A percentile compares a stretch with the other conserved stretches of the same genome.
Evolutionary conservation across 345 rosid species (phyloP).

Genomic region (Hibiscus syriacus): DNA sequence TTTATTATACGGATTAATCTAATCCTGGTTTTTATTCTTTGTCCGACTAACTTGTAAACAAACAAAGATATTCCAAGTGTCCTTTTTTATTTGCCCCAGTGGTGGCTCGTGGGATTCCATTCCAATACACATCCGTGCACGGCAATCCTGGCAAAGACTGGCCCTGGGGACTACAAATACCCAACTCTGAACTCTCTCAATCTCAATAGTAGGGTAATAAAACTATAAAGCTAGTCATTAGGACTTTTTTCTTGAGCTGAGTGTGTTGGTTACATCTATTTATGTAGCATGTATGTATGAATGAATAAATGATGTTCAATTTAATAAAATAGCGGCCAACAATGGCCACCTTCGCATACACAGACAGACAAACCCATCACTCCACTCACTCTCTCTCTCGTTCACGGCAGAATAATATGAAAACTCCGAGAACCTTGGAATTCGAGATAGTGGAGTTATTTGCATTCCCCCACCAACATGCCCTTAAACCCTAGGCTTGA

Average conservation of each 20-base stretch:
- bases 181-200: conserved; percentile 10
- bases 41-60: not conserved
- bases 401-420: conserved; percentile 30
- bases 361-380: not conserved
- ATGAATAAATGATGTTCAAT: too few species aligned
- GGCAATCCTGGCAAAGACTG: conserved; percentile 7
- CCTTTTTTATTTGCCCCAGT: too few species aligned
- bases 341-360: conserved; percentile 22
- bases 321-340: not conserved
- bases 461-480: conserved; percentile 51
- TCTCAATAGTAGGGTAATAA: conserved; percentile 39
- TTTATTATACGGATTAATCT: too few species aligned
- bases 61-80: not conserved
- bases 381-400: conserved; percentile 11
- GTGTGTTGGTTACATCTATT: not conserved
- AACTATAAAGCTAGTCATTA: conserved; percentile 35
- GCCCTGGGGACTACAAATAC: not conserved
- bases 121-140: not conserved
- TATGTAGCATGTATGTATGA: too few species aligned
- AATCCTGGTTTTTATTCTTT: too few species aligned
- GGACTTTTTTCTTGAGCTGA: conserved; percentile 31
- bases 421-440: conserved; percentile 52
- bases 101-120: not conserved
- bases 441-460: conserved; percentile 57
- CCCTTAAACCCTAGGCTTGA: not conserved